phyloP scores from a whole-genome alignment of 2,329 filamentous ascomycete genomes.

The Diaporthe nobilis region DNA sequence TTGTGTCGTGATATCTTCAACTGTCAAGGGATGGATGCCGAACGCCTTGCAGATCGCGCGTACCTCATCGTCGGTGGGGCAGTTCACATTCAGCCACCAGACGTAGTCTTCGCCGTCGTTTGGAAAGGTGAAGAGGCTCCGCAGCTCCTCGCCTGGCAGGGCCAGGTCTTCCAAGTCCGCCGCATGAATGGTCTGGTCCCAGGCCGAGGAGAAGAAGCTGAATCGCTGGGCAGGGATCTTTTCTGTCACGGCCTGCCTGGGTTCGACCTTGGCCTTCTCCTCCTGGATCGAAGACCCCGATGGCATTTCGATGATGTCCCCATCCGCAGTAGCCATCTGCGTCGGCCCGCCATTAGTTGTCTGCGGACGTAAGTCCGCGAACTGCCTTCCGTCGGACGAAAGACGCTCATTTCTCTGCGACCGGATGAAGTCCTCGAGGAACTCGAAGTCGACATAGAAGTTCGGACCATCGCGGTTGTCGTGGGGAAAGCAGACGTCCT shows the following conservation, averaged over 20 bases:
- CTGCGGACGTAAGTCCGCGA: conserved; percentile 71
- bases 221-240: conserved; percentile 71
- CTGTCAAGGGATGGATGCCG: conserved; percentile 93
- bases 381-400: conserved; percentile 63
- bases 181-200: conserved; percentile 93
- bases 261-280: conserved; percentile 61
- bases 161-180: conserved; percentile 89
- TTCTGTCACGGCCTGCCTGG: conserved; percentile 54
- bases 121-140: conserved; percentile 83
- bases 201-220: conserved; percentile 96
- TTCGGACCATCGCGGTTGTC: conserved; percentile 78
- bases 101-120: conserved; percentile 80
- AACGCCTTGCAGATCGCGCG: conserved; percentile 93
- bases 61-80: conserved; percentile 90
- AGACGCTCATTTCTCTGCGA: conserved; percentile 51
- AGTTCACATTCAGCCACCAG: conserved; percentile 99
- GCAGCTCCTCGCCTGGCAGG: conserved; percentile 89
- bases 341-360: conserved; percentile 44
- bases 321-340: conserved; percentile 66
- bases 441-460: conserved; percentile 91
- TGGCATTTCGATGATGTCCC: conserved; percentile 70
- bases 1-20: conserved; percentile 95
- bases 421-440: conserved; percentile 91
- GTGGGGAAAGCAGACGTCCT: conserved; percentile 87
- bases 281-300: conserved; percentile 60